Base-by-base conservation (phyloP, 2,329 filamentous ascomycete genomes). In the Ophiostoma novo-ulmi region DNA sequence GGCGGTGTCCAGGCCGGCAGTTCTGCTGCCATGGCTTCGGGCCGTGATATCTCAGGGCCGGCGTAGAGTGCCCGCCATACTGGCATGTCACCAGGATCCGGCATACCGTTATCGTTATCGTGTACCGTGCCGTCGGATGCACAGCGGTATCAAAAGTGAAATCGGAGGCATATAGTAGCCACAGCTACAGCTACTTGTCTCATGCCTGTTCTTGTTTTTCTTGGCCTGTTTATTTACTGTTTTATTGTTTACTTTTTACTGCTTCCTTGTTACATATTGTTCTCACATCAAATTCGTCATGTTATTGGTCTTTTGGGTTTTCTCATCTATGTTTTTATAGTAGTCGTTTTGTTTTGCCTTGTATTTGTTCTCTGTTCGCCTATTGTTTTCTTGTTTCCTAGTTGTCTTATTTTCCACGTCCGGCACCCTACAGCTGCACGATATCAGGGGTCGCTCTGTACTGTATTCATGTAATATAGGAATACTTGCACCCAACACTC, bases 11-110 rank as follows among this genome's bases (percentile, higher is more conserved):
- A 35, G n/a, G 70, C 58, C 48, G 68, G 70, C 79, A 81, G 36
- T 77, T 68, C 78, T 70, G 79, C 82, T 17, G 84, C 81, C 72
- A 78, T 82, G 76, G 82, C 84, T 38, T 82, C 83, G 35, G 88
- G 89, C 72, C 87, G 90, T 73, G 85, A 89, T 70, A 71, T 83
- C 17, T 13, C 58, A 63, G 69, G 31, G 71, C 65, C 66, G 38
- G 73, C 72, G 63, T 74, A 73, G 70, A 66, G 66, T 38, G 69
- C 66, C 38, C 31, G 48, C 5, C 31, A 20, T 55, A 52, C 55
- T 22, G 41, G 20, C 39, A 48, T 67, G 38, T 63, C 58, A 14
- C 22, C 26, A 35, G 52, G 52, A 11, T 6, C 44, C 17, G 58
- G 58, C 58, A 63, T 26, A 10, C 52, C 52, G 22, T 26, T 58